These are phyloP conservation scores for Colletotrichum incanum DNA, from an alignment of 2,329 filamentous ascomycete genomes.

Conservation along the genomic window DNA sequence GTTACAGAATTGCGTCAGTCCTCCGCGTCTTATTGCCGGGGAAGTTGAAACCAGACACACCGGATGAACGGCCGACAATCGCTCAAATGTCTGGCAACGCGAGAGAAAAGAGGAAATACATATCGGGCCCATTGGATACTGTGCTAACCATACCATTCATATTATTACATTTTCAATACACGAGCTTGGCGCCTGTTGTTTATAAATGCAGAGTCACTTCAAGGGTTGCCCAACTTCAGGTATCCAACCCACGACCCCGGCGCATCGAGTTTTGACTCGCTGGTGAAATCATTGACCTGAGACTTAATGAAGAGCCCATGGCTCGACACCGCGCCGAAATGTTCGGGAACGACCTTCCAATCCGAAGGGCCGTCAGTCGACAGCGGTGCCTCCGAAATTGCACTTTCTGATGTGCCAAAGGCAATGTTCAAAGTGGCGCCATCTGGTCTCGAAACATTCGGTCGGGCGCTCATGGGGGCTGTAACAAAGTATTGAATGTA, in stretches of 20 bases:
- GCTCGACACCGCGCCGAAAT: constrained; percentile 77
- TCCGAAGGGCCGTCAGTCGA: constrained; percentile 44
- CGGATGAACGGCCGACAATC: constrained; percentile 4
- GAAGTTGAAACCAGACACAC: constrained; percentile 16
- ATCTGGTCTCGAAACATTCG: constrained; percentile 29
- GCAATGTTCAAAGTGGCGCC: constrained; percentile 45
- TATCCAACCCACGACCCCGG: constrained; percentile 56
- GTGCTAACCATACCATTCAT: neutral
- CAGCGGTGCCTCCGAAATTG: constrained; percentile 15
- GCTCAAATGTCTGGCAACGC: neutral
- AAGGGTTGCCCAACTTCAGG: neutral
- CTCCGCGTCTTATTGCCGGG: constrained; percentile 21
- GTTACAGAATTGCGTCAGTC: constrained; percentile 41
- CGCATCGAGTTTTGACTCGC: constrained; percentile 63
- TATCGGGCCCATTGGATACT: too few relatives aligned
- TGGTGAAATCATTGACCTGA: neutral
- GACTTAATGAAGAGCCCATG: constrained; percentile 68
- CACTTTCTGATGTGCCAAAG: constrained; percentile 53
- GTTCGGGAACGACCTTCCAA: constrained; percentile 50
- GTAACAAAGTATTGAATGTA: constrained; percentile 77
- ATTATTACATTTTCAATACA: constrained; percentile 11
- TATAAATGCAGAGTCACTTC: neutral
- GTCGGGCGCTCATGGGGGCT: constrained; percentile 45
- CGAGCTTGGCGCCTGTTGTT: constrained; percentile 4
- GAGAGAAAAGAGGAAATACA: neutral